Conservation (phyloP, 129 eudicot genomes). For the Rutidosis leptorrhynchoides region DNA sequence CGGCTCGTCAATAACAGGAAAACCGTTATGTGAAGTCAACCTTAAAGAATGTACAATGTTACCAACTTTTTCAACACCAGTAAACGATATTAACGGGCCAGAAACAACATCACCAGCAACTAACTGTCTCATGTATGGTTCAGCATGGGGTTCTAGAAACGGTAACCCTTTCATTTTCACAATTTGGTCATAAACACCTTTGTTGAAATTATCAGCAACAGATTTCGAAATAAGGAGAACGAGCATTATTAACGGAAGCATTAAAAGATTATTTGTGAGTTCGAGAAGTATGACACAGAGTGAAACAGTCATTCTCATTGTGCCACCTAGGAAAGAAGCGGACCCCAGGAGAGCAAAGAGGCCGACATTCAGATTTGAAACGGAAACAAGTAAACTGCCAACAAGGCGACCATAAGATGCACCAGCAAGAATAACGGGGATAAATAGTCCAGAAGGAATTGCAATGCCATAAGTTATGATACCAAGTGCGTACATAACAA, state of each 20-base stretch:
- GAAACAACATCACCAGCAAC: constrained; percentile 85
- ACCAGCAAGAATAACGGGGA: constrained; percentile 94
- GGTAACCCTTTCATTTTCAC: constrained; percentile 90
- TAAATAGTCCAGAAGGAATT: constrained; percentile 91
- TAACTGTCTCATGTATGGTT: constrained; percentile 86
- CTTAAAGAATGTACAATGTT: constrained; percentile 59
- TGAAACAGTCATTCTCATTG: constrained; percentile 98
- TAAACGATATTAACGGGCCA: constrained; percentile 73
- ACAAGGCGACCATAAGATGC: constrained; percentile 86
- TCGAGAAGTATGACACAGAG: constrained; percentile 90
- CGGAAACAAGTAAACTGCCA: constrained; percentile 48
- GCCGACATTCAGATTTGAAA: constrained; percentile 71
- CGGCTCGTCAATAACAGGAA: constrained; percentile 96
- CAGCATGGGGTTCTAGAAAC: constrained; percentile 86
- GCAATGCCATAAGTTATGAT: constrained; percentile 96
- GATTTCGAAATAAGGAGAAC: constrained; percentile 88
- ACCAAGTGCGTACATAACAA: constrained; percentile 57
- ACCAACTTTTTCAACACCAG: constrained; percentile 84
- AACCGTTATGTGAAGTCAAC: constrained; percentile 75
- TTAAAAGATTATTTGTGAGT: constrained; percentile 71
- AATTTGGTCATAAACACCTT: constrained; percentile 92
- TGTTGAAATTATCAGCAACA: constrained; percentile 82
- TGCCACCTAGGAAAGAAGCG: constrained; percentile 96
- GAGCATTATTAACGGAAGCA: constrained; percentile 90
- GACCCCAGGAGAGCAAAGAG: constrained; percentile 89